A percentile compares a stretch with the other conserved stretches of the same genome.
phyloP scores from a whole-genome alignment of 257 asterid genomes.

The Fraxinus pennsylvanica region DNA sequence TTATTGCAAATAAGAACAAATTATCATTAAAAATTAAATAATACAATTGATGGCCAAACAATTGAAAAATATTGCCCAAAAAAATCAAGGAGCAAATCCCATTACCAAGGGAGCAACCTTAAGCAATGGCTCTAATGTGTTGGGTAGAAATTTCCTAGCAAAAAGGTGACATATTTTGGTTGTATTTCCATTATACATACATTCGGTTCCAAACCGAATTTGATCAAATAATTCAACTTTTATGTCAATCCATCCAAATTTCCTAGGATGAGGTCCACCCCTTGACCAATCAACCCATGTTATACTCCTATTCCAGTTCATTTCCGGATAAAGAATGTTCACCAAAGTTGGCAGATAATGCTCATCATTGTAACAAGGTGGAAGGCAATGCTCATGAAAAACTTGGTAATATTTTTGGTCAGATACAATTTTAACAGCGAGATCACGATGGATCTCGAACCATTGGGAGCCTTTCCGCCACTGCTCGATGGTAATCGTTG shows the following conservation, averaged over 20 bases:
- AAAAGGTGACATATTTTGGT: slow-evolving; percentile 53
- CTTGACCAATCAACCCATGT: slow-evolving; percentile 74
- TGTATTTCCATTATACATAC: slow-evolving; percentile 52
- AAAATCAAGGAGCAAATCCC: slow-evolving; percentile 39
- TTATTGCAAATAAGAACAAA: neutral
- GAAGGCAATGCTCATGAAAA: slow-evolving; percentile 43
- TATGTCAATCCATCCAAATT: slow-evolving; percentile 54
- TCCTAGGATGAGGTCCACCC: slow-evolving; percentile 69
- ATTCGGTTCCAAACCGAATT: slow-evolving; percentile 42
- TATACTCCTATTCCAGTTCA: slow-evolving; percentile 44
- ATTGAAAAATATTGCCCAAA: neutral
- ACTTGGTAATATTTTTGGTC: slow-evolving; percentile 42
- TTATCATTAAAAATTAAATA: neutral
- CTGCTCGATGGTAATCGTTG: slow-evolving; percentile 48
- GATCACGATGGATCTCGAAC: slow-evolving; percentile 62
- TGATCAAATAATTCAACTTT: slow-evolving; percentile 40
- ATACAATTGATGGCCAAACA: neutral
- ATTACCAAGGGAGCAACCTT: slow-evolving; percentile 42
- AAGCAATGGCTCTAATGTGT: slow-evolving; percentile 47
- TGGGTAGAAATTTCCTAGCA: slow-evolving; percentile 66
- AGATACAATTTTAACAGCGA: slow-evolving; percentile 43
- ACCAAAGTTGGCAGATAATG: slow-evolving; percentile 64
- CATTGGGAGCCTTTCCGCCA: slow-evolving; percentile 86
- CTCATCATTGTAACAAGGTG: slow-evolving; percentile 56
- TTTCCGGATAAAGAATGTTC: slow-evolving; percentile 47